Percentiles rank a stretch among this genome's conserved stretches.
Conservation (phyloP, 768 basidiomycete species). For the Baorangia bicolor region DNA sequence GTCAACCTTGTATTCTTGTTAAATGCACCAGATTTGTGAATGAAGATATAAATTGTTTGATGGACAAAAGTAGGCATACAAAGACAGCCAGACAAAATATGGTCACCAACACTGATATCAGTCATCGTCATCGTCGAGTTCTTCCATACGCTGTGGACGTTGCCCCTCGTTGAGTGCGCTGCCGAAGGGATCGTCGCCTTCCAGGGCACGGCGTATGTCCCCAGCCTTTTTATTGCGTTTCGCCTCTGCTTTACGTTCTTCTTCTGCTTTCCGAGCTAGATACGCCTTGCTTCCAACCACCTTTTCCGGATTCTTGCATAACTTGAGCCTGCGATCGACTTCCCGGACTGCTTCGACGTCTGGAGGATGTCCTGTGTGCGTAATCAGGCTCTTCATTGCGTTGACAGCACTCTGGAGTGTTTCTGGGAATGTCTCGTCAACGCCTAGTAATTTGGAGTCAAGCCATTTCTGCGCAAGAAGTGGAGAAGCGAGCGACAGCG, state of each 20-base stretch:
- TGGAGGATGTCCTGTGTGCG: slow-evolving; percentile 56
- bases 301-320: slow-evolving; percentile 97
- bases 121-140: slow-evolving; percentile 51
- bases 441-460: slow-evolving; percentile 35
- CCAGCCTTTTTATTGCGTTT: slow-evolving; percentile 66
- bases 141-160: slow-evolving; percentile 26
- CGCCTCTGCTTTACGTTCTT: slow-evolving; percentile 65
- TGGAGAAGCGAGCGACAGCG: slow-evolving; percentile 64
- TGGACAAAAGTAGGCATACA: background rate
- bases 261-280: slow-evolving; percentile 65
- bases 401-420: slow-evolving; percentile 34
- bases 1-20: background rate
- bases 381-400: slow-evolving; percentile 57
- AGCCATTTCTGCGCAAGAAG: slow-evolving; percentile 63
- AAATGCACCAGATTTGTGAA: background rate
- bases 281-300: slow-evolving; percentile 87
- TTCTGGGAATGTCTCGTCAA: slow-evolving; percentile 11
- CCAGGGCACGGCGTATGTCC: slow-evolving; percentile 43
- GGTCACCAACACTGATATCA: background rate
- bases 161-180: slow-evolving; percentile 43
- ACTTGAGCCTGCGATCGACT: slow-evolving; percentile 80
- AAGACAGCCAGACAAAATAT: background rate
- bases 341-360: slow-evolving; percentile 83
- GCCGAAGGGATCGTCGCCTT: slow-evolving; percentile 71
- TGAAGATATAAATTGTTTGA: background rate